phyloP scores from a whole-genome alignment of 2,329 filamentous ascomycete genomes.

The Phyllosticta citrichinensis region DNA sequence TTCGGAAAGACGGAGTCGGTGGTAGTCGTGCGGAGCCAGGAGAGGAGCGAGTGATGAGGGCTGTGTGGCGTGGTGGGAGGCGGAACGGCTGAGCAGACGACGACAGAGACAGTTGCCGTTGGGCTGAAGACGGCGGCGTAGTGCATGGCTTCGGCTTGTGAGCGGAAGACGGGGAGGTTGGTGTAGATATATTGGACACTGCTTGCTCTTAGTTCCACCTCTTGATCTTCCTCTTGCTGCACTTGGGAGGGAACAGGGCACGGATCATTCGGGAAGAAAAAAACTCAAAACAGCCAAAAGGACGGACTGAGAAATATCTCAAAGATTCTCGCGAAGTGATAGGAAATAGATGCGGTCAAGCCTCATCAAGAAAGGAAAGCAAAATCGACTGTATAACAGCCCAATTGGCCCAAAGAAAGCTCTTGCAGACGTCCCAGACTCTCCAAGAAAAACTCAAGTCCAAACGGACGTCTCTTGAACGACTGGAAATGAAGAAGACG shows the following conservation, averaged over 20 bases:
- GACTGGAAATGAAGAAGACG: too few relatives aligned
- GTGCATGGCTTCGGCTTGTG: slow-evolving; percentile 23
- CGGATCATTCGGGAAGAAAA: not conserved
- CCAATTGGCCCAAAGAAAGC: too few relatives aligned
- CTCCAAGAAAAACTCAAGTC: too few relatives aligned
- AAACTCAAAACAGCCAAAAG: too few relatives aligned
- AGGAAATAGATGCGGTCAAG: too few relatives aligned
- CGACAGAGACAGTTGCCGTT: slow-evolving; percentile 18
- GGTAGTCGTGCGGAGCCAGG: slow-evolving; percentile 9
- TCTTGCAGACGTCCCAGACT: too few relatives aligned
- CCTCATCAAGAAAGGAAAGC: too few relatives aligned
- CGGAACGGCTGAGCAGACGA: slow-evolving; percentile 23
- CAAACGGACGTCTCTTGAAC: too few relatives aligned
- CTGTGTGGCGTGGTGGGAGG: slow-evolving; percentile 1
- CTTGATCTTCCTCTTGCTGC: not conserved
- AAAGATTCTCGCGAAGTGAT: too few relatives aligned
- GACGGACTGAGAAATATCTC: not conserved
- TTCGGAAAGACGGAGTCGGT: not conserved
- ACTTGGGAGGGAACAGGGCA: not conserved
- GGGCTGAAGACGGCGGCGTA: slow-evolving; percentile 16
- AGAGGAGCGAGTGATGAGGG: not conserved
- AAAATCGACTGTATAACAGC: too few relatives aligned
- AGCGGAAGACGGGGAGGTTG: slow-evolving; percentile 19
- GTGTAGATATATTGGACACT: slow-evolving; percentile 21
- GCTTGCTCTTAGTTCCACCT: not conserved